Evolutionary conservation across 139 green algal genomes (phyloP).

Genomic region (Chlorella sp.): DNA sequence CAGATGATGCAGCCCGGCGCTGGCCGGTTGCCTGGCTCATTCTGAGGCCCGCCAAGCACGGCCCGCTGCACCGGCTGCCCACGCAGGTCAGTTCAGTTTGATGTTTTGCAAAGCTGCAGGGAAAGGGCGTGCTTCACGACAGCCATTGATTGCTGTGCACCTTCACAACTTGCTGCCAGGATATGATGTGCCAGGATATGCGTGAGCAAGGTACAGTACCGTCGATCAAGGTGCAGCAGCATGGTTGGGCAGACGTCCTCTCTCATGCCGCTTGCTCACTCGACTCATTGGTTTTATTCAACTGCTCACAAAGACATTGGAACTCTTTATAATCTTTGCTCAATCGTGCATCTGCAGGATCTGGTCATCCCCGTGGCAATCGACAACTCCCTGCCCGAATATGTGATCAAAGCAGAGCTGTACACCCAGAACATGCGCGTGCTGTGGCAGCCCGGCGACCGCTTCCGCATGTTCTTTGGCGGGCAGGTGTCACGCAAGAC

Average conservation of each 20-base stretch:
- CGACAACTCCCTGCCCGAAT: conserved; percentile 81
- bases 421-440: conserved; percentile 63
- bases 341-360: not conserved
- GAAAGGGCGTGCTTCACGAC: too few species aligned
- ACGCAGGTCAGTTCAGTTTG: not conserved
- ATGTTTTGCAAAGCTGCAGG: too few species aligned
- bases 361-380: conserved; percentile 55
- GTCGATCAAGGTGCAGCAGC: too few species aligned
- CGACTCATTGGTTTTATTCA: too few species aligned
- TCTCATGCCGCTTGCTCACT: too few species aligned
- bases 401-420: conserved; percentile 58
- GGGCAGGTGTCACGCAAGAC: conserved; percentile 60
- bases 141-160: too few species aligned
- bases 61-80: conserved; percentile 45
- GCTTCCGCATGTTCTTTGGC: conserved; percentile 84
- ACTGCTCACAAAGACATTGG: too few species aligned
- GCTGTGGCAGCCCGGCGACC: conserved; percentile 69
- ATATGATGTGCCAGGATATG: too few species aligned
- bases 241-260: too few species aligned
- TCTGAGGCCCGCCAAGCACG: conserved; percentile 55
- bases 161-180: too few species aligned
- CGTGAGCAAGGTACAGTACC: too few species aligned
- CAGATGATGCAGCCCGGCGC: not conserved
- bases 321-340: too few species aligned
- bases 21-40: conserved; percentile 79